A percentile compares a stretch with the other conserved stretches of the same genome.
Evolutionary conservation across 345 rosid species (phyloP).

Genomic region (Salix caprea): DNA sequence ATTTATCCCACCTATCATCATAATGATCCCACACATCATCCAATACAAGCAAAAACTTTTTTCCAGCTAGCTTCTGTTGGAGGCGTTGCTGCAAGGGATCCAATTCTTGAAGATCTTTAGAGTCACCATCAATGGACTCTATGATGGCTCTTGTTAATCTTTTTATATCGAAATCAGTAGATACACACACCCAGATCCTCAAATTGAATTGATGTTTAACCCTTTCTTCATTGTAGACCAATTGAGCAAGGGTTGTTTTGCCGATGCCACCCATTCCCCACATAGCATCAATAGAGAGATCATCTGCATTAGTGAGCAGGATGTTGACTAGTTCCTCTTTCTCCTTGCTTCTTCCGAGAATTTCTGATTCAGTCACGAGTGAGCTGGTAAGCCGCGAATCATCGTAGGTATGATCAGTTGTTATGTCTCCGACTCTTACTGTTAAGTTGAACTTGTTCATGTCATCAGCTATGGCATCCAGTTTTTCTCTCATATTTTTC

Average conservation of each 20-base stretch:
- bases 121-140: not conserved
- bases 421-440: too few relatives aligned
- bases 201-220: not conserved
- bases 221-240: not conserved
- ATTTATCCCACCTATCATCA: not conserved
- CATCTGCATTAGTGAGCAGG: not conserved
- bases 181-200: slow-evolving; percentile 2
- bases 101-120: not conserved
- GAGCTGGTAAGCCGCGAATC: not conserved
- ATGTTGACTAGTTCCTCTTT: not conserved
- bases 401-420: not conserved
- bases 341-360: not conserved
- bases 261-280: not conserved
- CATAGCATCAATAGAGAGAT: not conserved
- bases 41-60: slow-evolving; percentile 1
- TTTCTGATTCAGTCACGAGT: not conserved
- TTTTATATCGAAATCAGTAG: not conserved
- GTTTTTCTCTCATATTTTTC: not conserved
- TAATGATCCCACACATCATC: slow-evolving; percentile 8
- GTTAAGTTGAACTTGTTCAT: not conserved
- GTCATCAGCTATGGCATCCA: slow-evolving; percentile 1
- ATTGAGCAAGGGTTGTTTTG: not conserved
- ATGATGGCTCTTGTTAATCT: not conserved
- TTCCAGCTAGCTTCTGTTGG: not conserved
- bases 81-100: not conserved